These are phyloP conservation scores for Hypsizygus marmoreus DNA, from an alignment of 768 basidiomycete genomes.

Conservation along the genomic window DNA sequence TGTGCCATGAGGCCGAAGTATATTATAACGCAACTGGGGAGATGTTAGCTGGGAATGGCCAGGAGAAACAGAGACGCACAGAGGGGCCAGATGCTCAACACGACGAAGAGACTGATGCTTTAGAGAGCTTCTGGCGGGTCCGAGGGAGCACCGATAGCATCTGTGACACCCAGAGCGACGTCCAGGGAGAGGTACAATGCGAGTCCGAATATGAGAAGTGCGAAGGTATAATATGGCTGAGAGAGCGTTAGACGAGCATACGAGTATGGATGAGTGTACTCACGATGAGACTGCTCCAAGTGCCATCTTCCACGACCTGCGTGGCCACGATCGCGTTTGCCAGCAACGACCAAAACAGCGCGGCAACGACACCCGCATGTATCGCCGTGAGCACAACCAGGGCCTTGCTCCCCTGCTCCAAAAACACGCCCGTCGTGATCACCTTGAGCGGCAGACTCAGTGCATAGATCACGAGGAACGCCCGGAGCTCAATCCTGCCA, in stretches of 20 bases:
- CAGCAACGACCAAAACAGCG: constrained; percentile 78
- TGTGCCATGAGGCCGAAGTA: constrained; percentile 80
- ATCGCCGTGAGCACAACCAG: constrained; percentile 74
- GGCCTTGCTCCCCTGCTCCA: constrained; percentile 74
- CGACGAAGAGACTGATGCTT: constrained; percentile 77
- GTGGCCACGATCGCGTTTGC: constrained; percentile 79
- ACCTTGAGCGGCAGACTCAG: constrained; percentile 79
- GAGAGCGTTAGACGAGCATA: background rate
- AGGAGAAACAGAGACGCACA: too few species aligned
- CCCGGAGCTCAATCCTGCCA: constrained; percentile 76
- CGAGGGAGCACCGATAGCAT: constrained; percentile 56
- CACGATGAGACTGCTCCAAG: constrained; percentile 67
- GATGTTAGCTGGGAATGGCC: too few species aligned
- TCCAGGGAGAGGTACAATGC: constrained; percentile 88
- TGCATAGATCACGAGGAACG: constrained; percentile 67
- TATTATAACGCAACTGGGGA: constrained; percentile 46
- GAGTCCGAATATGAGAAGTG: constrained; percentile 61
- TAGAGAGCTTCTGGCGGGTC: constrained; percentile 56
- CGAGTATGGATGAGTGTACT: constrained; percentile 27
- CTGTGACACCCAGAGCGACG: constrained; percentile 67
- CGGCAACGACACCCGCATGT: constrained; percentile 76
- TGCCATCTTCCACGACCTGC: constrained; percentile 94
- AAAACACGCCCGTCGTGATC: constrained; percentile 74
- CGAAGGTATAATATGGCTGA: constrained; percentile 66
- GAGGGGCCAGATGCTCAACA: constrained; percentile 76